Conservation (phyloP, 306 rosid genomes). For the Sindora glabra region DNA sequence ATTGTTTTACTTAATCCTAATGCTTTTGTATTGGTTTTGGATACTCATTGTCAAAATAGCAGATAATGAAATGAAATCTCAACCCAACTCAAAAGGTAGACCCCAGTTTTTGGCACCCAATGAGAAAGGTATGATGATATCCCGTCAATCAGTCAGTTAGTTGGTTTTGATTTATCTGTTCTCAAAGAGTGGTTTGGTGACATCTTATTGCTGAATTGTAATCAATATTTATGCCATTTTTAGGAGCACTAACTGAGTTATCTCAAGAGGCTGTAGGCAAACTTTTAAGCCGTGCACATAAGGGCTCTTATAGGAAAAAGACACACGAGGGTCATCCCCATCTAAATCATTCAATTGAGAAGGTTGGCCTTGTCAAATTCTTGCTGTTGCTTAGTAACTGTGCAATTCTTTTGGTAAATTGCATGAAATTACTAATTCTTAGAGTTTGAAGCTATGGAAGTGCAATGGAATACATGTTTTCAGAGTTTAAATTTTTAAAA, state of each 20-base stretch:
- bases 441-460: neutral
- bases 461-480: neutral
- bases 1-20: neutral
- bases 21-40: neutral
- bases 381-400: neutral
- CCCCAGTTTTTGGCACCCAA: constrained; percentile 6
- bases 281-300: constrained; percentile 24
- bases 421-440: neutral
- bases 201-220: neutral
- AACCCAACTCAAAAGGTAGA: constrained; percentile 19
- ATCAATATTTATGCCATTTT: constrained; percentile 12
- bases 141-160: neutral
- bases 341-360: neutral
- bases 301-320: constrained; percentile 21
- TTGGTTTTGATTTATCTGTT: neutral
- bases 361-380: constrained; percentile 13
- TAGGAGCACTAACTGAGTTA: constrained; percentile 23
- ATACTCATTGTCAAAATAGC: constrained; percentile 6
- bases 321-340: neutral
- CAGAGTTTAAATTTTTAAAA: neutral
- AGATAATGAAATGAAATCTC: constrained; percentile 17
- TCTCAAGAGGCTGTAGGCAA: constrained; percentile 28
- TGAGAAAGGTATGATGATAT: constrained; percentile 16
- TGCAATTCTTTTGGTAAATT: constrained; percentile 4
- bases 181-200: neutral